Base-by-base conservation (phyloP, 163 green algal species). In the Scenedesmus sp. region DNA sequence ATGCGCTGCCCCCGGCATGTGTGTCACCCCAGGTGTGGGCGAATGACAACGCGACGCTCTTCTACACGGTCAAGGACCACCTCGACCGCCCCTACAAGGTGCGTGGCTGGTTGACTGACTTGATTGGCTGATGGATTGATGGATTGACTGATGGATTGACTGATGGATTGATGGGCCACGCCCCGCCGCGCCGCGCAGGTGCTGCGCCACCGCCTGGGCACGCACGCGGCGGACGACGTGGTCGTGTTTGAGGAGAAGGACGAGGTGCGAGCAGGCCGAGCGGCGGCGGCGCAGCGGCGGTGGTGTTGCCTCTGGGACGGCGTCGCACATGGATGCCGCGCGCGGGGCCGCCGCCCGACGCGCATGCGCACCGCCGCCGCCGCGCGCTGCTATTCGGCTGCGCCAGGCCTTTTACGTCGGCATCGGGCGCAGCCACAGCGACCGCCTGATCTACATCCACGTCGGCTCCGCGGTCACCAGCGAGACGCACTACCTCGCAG, bases 1-100 rank as follows among this genome's bases (percentile, higher is more conserved):
- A n/a, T n/a, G n/a, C n/a, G n/a, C n/a, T n/a, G n/a, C n/a, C n/a
- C n/a, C n/a, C n/a, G n/a, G n/a, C n/a, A n/a, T n/a, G n/a, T n/a
- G n/a, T n/a, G n/a, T n/a, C n/a, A n/a, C n/a, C n/a, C n/a, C n/a
- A n/a, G n/a, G n/a, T 87, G 48, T 98, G 92, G 91, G 90, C 92
- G 3, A 88, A 86, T 24, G 94, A 98, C 89, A 96, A 95, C 84
- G 42, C 48, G 22, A 85, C 78, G 4, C 81, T 90, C 4, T 93
- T 94, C 71, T 94, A 93, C 70, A 78, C 89, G n/a, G 85, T 88
- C 10, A 96, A 96, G 85, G 93, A 98, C 84, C 74, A 93, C 63
- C 83, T 96, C 60, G 90, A 97, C 76, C 77, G 89, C 24, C 56
- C 3, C 10, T 18, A 18, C 53, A 28, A 7, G 33, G 26, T 60